Percentiles rank a stretch among this genome's conserved stretches.
phyloP scores from a whole-genome alignment of 441 rosid species.

The Isatis lusitanica region DNA sequence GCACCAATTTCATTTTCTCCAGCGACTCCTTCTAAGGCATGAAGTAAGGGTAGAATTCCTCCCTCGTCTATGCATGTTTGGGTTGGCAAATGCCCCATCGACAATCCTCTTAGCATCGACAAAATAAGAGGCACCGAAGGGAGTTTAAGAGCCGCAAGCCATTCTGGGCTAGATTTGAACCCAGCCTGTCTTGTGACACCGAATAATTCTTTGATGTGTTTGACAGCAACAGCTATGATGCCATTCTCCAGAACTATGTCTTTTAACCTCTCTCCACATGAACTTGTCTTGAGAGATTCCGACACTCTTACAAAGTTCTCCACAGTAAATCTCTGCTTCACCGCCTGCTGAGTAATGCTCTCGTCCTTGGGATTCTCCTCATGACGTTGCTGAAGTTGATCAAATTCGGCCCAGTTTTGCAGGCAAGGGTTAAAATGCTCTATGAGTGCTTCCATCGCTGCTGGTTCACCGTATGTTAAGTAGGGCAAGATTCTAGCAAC shows the following conservation, averaged over 20 bases:
- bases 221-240: constrained; percentile 80
- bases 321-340: constrained; percentile 77
- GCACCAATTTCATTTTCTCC: constrained; percentile 99
- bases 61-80: constrained; percentile 89
- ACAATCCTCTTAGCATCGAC: constrained; percentile 95
- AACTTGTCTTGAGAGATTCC: constrained; percentile 98
- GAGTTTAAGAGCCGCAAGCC: constrained; percentile 80
- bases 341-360: constrained; percentile 68
- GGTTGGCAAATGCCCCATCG: constrained; percentile 96
- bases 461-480: constrained; percentile 99
- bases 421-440: constrained; percentile 89
- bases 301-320: constrained; percentile 99
- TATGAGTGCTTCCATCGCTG: constrained; percentile 98
- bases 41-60: constrained; percentile 91
- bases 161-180: constrained; percentile 71
- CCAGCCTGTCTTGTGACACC: constrained; percentile 81
- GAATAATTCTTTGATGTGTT: constrained; percentile 77
- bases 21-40: constrained; percentile 92
- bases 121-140: constrained; percentile 91
- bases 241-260: constrained; percentile 95
- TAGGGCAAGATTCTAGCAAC: constrained; percentile 99
- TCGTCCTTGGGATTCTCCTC: constrained; percentile 84
- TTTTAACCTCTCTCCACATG: constrained; percentile 98
- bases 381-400: constrained; percentile 74
- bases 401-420: constrained; percentile 92